phyloP scores from a whole-genome alignment of 495 filamentous ascomycete species.

The Xylaria intraflava region DNA sequence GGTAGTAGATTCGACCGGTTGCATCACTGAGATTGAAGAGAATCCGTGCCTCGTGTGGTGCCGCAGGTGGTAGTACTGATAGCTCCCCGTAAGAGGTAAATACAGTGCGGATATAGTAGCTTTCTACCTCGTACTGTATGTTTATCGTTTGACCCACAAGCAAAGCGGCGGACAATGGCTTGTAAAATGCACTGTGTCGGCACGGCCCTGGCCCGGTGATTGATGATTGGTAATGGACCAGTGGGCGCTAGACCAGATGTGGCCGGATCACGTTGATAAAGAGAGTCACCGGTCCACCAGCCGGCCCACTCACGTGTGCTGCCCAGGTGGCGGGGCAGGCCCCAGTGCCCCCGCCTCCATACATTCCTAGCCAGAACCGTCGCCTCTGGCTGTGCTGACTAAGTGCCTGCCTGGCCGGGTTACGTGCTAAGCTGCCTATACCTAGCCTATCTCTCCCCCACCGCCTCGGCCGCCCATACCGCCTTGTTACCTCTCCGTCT shows the following conservation, averaged over 20 bases:
- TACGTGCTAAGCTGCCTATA: too few species aligned
- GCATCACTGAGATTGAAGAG: not conserved
- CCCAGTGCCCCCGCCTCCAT: not conserved
- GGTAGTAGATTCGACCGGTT: not conserved
- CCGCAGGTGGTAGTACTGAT: too few species aligned
- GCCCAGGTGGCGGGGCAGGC: not conserved
- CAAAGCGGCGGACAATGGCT: not conserved
- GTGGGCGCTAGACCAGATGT: not conserved
- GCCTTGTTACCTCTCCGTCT: not conserved
- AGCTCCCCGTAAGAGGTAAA: too few species aligned
- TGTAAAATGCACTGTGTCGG: not conserved
- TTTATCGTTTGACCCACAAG: too few species aligned
- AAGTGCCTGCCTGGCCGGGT: too few species aligned
- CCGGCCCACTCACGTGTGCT: not conserved
- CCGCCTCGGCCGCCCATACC: too few species aligned
- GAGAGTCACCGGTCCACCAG: not conserved
- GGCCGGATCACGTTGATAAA: not conserved
- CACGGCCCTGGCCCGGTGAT: too few species aligned
- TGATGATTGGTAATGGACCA: not conserved
- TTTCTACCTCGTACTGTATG: too few species aligned
- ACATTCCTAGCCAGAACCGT: too few species aligned
- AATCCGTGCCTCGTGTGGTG: not conserved
- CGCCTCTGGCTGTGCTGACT: too few species aligned
- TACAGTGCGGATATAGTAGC: not conserved
- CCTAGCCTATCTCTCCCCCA: too few species aligned